Percentiles rank a stretch among this genome's conserved stretches.
Evolutionary conservation across 2,329 filamentous ascomycete genomes (phyloP).

Genomic region (Fusarium palustre): DNA sequence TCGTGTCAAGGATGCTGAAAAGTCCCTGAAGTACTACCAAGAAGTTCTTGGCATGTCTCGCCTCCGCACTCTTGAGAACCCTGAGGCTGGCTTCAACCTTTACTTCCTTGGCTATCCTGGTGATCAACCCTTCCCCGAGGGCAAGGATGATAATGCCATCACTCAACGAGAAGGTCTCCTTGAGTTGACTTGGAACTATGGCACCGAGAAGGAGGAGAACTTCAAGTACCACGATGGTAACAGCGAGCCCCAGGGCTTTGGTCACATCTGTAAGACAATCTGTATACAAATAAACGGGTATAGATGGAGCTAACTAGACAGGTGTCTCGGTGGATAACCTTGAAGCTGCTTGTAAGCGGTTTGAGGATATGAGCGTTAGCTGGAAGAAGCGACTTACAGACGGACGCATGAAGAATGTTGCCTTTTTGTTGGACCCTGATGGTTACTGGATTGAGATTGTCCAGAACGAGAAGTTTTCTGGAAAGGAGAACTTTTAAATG

Average conservation of each 20-base stretch:
- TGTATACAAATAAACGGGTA: not conserved
- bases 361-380: slow-evolving; percentile 82
- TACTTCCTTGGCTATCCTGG: slow-evolving; percentile 90
- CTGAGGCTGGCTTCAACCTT: slow-evolving; percentile 81
- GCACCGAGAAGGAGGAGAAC: slow-evolving; percentile 84
- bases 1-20: slow-evolving; percentile 84
- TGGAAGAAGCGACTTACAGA: slow-evolving; percentile 98
- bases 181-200: slow-evolving; percentile 88
- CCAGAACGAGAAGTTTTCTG: slow-evolving; percentile 78
- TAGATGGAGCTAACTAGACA: slow-evolving; percentile 51
- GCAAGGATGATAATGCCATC: slow-evolving; percentile 58
- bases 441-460: slow-evolving; percentile 85
- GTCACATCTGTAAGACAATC: slow-evolving; percentile 80
- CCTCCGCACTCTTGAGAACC: slow-evolving; percentile 77
- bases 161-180: slow-evolving; percentile 83
- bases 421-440: slow-evolving; percentile 90
- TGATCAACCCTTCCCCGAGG: slow-evolving; percentile 63
- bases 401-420: slow-evolving; percentile 91
- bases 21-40: slow-evolving; percentile 82
- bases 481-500: slow-evolving; percentile 63
- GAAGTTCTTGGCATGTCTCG: slow-evolving; percentile 91
- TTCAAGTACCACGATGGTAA: slow-evolving; percentile 96
- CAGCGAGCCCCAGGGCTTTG: slow-evolving; percentile 89
- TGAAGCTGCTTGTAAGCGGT: slow-evolving; percentile 86
- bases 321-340: slow-evolving; percentile 86